Evolutionary conservation across 257 asterid species (phyloP), one percentile per base, ranked within the genome.

Genomic region (Solanum sejunctum): DNA sequence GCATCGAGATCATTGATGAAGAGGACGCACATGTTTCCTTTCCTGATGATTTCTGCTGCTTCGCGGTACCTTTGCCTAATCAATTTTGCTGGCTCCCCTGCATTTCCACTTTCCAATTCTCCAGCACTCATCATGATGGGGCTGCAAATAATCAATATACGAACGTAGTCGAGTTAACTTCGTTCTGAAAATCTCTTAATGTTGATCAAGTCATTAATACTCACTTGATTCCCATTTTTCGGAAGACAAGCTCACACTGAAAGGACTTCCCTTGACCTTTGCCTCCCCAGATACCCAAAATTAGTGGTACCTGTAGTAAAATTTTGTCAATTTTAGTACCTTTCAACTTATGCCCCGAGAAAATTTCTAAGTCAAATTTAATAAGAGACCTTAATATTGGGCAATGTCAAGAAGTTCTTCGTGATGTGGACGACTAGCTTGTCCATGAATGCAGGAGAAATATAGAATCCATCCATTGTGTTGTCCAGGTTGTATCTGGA

Each of bases 261-360:
- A 94, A 94, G 36, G 98, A 94, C 90, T 94, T 94, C 3, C 98
- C 98, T 83, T 94, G 98, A 71, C 98, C 98, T 87, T 94, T 94
- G 87, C 98, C 98, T 91, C 98, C 98, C 98, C 98, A 94, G 5
- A 94, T 85, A 87, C 98, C 98, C 95, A 94, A 86, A 84, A 94
- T 94, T 1, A 94, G 92, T 10, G 98, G 98, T 82, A 94, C 85
- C 98, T 94, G 83, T 43, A 47, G 3, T 3, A 64, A 58, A 51
- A 43, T 20, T 32, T 83, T 83, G 20, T 12, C 54, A 0, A 7
- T 3, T 73, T 60, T 47, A 49, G 49, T 32, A 51, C 26, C 69
- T 10, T 83, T 47, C 43, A 23, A 61, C 10, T 8, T 72, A 45
- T 49, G 4, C 0, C 13, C 49, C 17, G 10, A 13, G 1, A 21